Percentiles rank a stretch among this genome's conserved stretches.
Evolutionary conservation across 2,329 filamentous ascomycete species (phyloP).

Genomic region (Monilinia polystroma): DNA sequence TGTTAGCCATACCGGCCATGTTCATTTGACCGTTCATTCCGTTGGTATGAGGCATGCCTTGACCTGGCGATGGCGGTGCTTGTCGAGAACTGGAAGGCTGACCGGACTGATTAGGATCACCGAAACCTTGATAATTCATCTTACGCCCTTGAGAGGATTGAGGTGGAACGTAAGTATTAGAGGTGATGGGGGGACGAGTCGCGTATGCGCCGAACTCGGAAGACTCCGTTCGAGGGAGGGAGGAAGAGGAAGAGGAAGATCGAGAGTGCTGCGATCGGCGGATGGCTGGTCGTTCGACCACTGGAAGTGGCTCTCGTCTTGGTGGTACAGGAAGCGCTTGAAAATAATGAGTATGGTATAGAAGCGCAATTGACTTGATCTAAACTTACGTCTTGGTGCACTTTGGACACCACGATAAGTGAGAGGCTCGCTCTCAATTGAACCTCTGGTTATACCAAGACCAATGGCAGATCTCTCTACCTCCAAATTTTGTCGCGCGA

Average conservation of each 20-base stretch:
- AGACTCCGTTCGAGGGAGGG: background rate
- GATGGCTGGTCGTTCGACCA: background rate
- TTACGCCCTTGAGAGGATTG: background rate
- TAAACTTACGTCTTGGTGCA: conserved; percentile 10
- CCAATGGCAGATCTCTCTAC: background rate
- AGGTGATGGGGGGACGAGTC: background rate
- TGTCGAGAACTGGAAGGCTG: conserved; percentile 31
- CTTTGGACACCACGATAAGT: conserved; percentile 16
- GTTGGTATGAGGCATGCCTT: conserved; percentile 37
- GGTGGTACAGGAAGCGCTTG: conserved; percentile 2
- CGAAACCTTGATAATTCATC: conserved; percentile 23
- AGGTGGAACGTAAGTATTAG: background rate
- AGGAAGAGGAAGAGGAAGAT: background rate
- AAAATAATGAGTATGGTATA: background rate
- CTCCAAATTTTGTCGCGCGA: background rate
- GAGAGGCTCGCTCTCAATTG: conserved; percentile 5
- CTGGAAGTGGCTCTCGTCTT: conserved; percentile 8
- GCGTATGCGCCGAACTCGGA: conserved; percentile 1
- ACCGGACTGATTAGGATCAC: conserved; percentile 32
- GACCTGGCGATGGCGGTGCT: conserved; percentile 40
- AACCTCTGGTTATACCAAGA: background rate
- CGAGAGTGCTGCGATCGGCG: conserved; percentile 8
- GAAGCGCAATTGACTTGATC: conserved; percentile 9
- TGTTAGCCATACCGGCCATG: conserved; percentile 42
- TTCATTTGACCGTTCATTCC: conserved; percentile 44